phyloP scores from a whole-genome alignment of 371 early-diverging fungal genomes.

The Mortierella sp. region DNA sequence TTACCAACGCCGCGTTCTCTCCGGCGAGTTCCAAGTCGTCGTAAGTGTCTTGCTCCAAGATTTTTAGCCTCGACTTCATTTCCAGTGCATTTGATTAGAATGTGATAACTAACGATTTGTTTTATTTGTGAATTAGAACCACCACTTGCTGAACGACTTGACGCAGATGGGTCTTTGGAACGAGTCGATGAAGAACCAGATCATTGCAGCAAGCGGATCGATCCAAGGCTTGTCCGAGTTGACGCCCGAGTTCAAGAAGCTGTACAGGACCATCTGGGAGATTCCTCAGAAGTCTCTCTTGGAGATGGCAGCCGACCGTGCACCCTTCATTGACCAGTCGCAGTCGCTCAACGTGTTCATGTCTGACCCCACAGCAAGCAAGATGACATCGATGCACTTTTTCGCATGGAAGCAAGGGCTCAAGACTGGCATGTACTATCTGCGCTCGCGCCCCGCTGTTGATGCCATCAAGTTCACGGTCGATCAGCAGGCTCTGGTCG shows the following conservation, averaged over 20 bases:
- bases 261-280: slow-evolving; percentile 99
- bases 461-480: slow-evolving; percentile 97
- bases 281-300: slow-evolving; percentile 88
- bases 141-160: slow-evolving; percentile 94
- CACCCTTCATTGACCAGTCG: slow-evolving; percentile 97
- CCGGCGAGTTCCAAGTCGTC: slow-evolving; percentile 99
- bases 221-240: slow-evolving; percentile 87
- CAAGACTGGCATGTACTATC: slow-evolving; percentile 99
- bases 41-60: slow-evolving; percentile 17
- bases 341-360: slow-evolving; percentile 98
- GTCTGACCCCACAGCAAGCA: slow-evolving; percentile 92
- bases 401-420: slow-evolving; percentile 98
- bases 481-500: slow-evolving; percentile 60
- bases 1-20: slow-evolving; percentile 96
- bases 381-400: slow-evolving; percentile 99
- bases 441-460: slow-evolving; percentile 96
- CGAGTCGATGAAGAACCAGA: slow-evolving; percentile 95
- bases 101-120: no score
- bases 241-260: slow-evolving; percentile 88
- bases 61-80: neutral
- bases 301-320: slow-evolving; percentile 94
- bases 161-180: slow-evolving; percentile 95
- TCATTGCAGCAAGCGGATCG: slow-evolving; percentile 96
- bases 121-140: slow-evolving; percentile 67
- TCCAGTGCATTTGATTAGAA: neutral